phyloP scores from a whole-genome alignment of 1,139 yeast species.

The Blastobotrys serpentis region DNA sequence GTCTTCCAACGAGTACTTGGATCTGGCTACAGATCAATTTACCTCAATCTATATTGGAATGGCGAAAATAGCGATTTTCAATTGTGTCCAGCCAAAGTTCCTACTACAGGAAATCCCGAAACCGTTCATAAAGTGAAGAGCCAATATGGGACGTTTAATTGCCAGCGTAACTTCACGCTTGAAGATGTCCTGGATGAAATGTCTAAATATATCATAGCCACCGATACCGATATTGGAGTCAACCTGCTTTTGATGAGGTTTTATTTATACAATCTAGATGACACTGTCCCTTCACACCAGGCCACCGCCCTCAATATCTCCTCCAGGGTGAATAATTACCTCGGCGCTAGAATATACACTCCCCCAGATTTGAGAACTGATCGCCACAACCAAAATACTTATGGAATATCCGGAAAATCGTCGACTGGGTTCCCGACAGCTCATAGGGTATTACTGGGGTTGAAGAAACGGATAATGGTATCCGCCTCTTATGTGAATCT shows the following conservation, averaged over 20 bases:
- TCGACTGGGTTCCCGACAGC: conserved; percentile 45
- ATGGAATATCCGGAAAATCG: conserved; percentile 22
- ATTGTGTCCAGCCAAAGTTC: conserved; percentile 53
- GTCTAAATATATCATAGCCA: conserved; percentile 42
- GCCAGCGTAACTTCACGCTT: conserved; percentile 50
- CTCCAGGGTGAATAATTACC: conserved; percentile 9
- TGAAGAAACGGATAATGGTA: conserved; percentile 44
- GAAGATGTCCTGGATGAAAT: conserved; percentile 43
- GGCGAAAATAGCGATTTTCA: conserved; percentile 55
- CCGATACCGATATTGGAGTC: conserved; percentile 59
- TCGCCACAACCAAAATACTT: conserved; percentile 27
- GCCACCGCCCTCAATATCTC: too few species aligned
- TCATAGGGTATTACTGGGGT: conserved; percentile 44
- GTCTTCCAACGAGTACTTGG: conserved; percentile 44
- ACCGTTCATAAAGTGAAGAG: conserved; percentile 5
- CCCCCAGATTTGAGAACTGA: conserved; percentile 37
- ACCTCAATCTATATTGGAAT: conserved; percentile 69
- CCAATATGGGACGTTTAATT: conserved; percentile 26
- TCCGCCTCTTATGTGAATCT: conserved; percentile 24
- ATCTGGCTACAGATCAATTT: conserved; percentile 53
- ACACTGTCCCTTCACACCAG: too few species aligned
- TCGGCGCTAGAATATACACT: conserved; percentile 36
- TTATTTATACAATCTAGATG: conserved; percentile 40
- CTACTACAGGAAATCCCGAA: conserved; percentile 15
- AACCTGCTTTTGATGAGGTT: conserved; percentile 55